Evolutionary conservation across 495 filamentous ascomycete species (phyloP).

Genomic region (Talaromyces stipitatus): DNA sequence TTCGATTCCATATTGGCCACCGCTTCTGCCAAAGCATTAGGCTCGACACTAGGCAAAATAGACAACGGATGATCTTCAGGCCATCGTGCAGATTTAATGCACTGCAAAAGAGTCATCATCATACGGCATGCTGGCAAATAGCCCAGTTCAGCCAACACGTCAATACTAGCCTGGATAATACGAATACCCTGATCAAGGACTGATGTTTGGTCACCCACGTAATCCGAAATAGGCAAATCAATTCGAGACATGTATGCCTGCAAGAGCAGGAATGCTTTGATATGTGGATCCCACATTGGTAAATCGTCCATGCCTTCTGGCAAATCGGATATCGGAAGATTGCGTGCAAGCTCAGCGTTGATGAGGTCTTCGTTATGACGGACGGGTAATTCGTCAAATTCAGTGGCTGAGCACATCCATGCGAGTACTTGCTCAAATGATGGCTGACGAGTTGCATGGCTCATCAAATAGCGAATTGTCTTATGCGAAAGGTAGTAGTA

Average conservation of each 20-base stretch:
- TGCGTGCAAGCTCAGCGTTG: slow-evolving; percentile 81
- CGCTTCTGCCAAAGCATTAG: slow-evolving; percentile 23
- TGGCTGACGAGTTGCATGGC: slow-evolving; percentile 67
- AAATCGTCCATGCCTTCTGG: slow-evolving; percentile 59
- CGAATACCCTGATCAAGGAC: slow-evolving; percentile 94
- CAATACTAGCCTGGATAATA: slow-evolving; percentile 85
- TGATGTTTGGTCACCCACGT: slow-evolving; percentile 85
- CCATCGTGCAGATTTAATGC: slow-evolving; percentile 89
- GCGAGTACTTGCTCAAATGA: slow-evolving; percentile 77
- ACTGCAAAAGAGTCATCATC: slow-evolving; percentile 83
- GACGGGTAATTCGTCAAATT: slow-evolving; percentile 98
- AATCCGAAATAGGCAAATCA: slow-evolving; percentile 90
- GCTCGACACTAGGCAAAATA: slow-evolving; percentile 71
- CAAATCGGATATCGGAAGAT: slow-evolving; percentile 55
- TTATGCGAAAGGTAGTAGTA: slow-evolving; percentile 99
- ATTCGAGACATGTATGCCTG: slow-evolving; percentile 94
- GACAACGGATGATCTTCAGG: slow-evolving; percentile 71
- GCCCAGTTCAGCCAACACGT: slow-evolving; percentile 88
- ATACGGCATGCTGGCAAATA: slow-evolving; percentile 61
- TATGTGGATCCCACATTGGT: slow-evolving; percentile 97
- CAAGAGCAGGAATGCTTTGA: slow-evolving; percentile 89
- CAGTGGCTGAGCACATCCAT: slow-evolving; percentile 89
- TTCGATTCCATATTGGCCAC: slow-evolving; percentile 24
- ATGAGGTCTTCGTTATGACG: slow-evolving; percentile 98
- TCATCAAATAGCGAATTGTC: slow-evolving; percentile 77